Evolutionary conservation across 192 early-diverging fungal genomes (phyloP).

Genomic region (Chytriomyces hyalinus): DNA sequence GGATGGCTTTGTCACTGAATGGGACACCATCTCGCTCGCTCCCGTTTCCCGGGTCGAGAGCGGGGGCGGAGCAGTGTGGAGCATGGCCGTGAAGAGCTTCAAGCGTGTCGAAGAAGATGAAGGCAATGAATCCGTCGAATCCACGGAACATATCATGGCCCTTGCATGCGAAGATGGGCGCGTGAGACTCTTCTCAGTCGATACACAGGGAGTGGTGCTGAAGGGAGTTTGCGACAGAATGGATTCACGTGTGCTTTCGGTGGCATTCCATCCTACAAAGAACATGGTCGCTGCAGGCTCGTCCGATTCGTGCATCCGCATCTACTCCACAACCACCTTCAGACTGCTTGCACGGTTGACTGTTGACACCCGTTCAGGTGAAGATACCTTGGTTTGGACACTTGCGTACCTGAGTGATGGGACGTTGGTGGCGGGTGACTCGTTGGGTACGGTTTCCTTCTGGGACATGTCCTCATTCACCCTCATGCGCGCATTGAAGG

Average conservation of each 20-base stretch:
- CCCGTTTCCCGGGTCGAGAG: slow-evolving; percentile 70
- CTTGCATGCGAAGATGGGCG: slow-evolving; percentile 93
- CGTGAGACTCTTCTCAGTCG: slow-evolving; percentile 86
- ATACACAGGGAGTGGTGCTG: slow-evolving; percentile 57
- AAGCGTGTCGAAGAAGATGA: slow-evolving; percentile 42
- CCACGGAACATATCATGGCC: slow-evolving; percentile 55
- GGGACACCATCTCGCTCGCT: slow-evolving; percentile 67
- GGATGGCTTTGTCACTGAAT: slow-evolving; percentile 87
- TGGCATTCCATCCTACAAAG: slow-evolving; percentile 83
- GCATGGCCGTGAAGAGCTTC: slow-evolving; percentile 74
- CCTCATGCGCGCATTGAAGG: slow-evolving; percentile 69
- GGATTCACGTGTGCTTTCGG: slow-evolving; percentile 74
- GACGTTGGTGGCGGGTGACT: slow-evolving; percentile 88
- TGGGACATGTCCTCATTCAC: slow-evolving; percentile 79
- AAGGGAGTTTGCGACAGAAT: slow-evolving; percentile 31
- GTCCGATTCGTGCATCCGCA: slow-evolving; percentile 77
- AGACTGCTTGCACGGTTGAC: slow-evolving; percentile 71
- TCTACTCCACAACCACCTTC: slow-evolving; percentile 41
- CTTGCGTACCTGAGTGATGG: slow-evolving; percentile 59
- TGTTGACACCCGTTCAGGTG: slow-evolving; percentile 60
- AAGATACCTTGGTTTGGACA: slow-evolving; percentile 91
- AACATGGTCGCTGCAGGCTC: slow-evolving; percentile 79
- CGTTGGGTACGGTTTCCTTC: slow-evolving; percentile 87
- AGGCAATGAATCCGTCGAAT: slow-evolving; percentile 48
- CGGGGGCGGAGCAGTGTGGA: slow-evolving; percentile 93